Evolutionary conservation across 345 rosid species (phyloP), one percentile per base, ranked within the genome.

Genomic region (Triadica sebifera): DNA sequence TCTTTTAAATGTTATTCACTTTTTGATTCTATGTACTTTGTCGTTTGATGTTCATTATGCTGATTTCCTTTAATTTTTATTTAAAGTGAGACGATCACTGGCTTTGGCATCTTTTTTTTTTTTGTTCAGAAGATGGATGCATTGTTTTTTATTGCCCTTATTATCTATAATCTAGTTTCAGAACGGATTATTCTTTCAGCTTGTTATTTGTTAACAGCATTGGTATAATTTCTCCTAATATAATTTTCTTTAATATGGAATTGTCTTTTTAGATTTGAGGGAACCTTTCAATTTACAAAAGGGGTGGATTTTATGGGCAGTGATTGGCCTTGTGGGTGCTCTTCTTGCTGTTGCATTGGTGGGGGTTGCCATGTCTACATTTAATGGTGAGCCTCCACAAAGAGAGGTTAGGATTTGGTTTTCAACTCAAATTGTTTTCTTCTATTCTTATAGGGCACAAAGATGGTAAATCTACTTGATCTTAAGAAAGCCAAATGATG

Each of bases 251-350:
- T 58, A 59, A 39, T 51, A 25, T 46, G 1, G 37, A 57, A 39
- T 67, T 25, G 37, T 72, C 20, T 52, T 79, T 75, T 78, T 85
- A 90, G 94, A 90, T 81, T 78, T 90, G 81, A 90, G 79, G 81
- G 90, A 88, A 64, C 94, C 94, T 76, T 88, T 90, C 83, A 78
- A 85, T 76, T 78, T 83, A 20, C 81, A 76, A 72, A 86, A 67
- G 77, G 94, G 94, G 10, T 90, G 94, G 94, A 75, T 88, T 72
- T 41, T 90, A 74, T 90, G 94, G 94, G 91, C 89, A 25, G 87
- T 75, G 67, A 67, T 85, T 70, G 89, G 94, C 70, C 88, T 90
- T 73, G 75, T 66, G 52, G 86, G 85, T 65, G 94, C 91, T 49
- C 25, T 88, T 25, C 57, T 81, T 55, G 86, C 80, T 72, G 61